These are phyloP conservation scores for Lipomyces yamadae DNA, from an alignment of 805 yeast genomes.

Conservation along the genomic window DNA sequence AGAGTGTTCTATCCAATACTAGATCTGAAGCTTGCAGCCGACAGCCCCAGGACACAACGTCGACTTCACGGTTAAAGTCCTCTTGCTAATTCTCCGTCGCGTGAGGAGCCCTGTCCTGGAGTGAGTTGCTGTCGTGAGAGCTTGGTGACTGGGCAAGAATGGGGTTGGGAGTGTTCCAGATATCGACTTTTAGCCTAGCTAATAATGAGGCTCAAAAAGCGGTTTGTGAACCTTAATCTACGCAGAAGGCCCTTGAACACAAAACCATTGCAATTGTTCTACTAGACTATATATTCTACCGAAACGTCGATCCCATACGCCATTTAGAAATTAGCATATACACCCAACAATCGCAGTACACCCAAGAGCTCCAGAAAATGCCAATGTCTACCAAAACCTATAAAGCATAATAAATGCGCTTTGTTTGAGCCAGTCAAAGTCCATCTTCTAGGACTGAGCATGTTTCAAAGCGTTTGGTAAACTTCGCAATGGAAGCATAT, in stretches of 20 bases:
- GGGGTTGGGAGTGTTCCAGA: not conserved
- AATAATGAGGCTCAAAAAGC: too few species aligned
- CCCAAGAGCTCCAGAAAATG: not conserved
- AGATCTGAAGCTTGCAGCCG: too few species aligned
- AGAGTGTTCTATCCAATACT: not conserved
- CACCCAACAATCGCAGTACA: not conserved
- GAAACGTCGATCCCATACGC: not conserved
- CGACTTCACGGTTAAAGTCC: not conserved
- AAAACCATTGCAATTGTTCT: not conserved
- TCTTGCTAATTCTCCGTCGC: not conserved
- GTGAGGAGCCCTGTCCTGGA: not conserved
- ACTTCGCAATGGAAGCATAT: slow-evolving; percentile 65
- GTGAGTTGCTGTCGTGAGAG: not conserved
- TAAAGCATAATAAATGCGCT: not conserved
- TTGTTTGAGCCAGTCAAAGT: not conserved
- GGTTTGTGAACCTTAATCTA: too few species aligned
- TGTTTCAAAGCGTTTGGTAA: slow-evolving; percentile 55
- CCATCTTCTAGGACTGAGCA: slow-evolving; percentile 2
- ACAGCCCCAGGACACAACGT: not conserved
- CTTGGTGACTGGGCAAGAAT: not conserved
- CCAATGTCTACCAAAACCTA: not conserved
- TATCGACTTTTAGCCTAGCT: too few species aligned
- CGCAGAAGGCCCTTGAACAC: not conserved
- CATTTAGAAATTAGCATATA: not conserved
- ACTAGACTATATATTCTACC: not conserved